Base-by-base conservation (phyloP, 2,329 filamentous ascomycete species). In the Ophiostoma sp. region DNA sequence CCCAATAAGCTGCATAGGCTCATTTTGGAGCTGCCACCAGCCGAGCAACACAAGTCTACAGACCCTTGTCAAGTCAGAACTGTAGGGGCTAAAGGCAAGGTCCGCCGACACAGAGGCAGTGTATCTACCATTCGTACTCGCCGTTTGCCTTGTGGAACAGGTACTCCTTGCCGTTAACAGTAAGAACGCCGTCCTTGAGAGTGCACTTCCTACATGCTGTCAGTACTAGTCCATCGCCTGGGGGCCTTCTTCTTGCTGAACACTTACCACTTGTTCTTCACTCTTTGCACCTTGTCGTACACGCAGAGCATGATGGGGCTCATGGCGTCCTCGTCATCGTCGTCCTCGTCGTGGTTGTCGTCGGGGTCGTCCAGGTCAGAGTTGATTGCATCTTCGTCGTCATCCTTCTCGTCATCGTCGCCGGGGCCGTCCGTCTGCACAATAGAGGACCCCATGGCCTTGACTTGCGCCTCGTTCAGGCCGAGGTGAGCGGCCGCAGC, bases 251-350 rank as follows among this genome's bases (percentile, higher is more conserved):
- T 4, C 2, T 27, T 20, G 8, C 2, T 39, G 8, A 27, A 20
- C 31, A 80, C 84, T 68, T 79, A 89, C 92, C 92, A 95, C 87
- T 95, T 99, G 83, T 98, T 99, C 89, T 99, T 99, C 76, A 98
- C 95, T 67, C 95, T 87, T 81, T 98, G 94, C 11, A 99, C 95
- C 83, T 99, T 99, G 83, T 99, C 95, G 79, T 99, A 99, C 78
- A 96, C 97, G 83, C 95, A 99, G 57, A 99, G 89, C 92, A 99
- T 98, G 78, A 96, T 94, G 75, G 96, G 91, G 1, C 90, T 89
- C 74, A 91, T 87, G 48, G 89, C 87, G 62, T 96, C 94, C 72
- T 96, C 93, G 17, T 93, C 92, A 68, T 95, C 94, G 44, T 95
- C 92, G 33, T 94, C 92, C 33, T 95, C 93, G 39, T 91, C 89